These are phyloP conservation scores for Metschnikowia dekortorum DNA, from an alignment of 805 yeast species.

Conservation along the genomic window DNA sequence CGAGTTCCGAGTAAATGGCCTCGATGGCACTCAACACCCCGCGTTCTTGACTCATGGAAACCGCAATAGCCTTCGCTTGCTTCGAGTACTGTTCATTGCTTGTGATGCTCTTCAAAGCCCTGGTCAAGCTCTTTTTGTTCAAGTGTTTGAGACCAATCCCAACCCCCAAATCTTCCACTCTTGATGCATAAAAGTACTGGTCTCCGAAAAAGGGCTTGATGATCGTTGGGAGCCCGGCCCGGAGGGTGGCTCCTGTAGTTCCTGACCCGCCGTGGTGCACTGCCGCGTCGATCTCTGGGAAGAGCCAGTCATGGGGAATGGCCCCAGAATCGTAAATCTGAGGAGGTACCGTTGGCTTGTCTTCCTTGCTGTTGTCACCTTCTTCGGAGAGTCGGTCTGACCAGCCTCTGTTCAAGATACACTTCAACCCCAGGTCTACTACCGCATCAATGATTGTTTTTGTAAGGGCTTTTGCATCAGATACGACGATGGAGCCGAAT, in stretches of 20 bases:
- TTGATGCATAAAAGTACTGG: conserved; percentile 83
- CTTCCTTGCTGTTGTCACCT: conserved; percentile 11
- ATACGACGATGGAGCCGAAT: conserved; percentile 91
- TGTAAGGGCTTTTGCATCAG: conserved; percentile 75
- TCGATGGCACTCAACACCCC: conserved; percentile 79
- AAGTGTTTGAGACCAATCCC: conserved; percentile 71
- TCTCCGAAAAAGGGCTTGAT: conserved; percentile 96
- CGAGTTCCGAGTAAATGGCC: conserved; percentile 72
- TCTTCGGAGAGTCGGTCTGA: conserved; percentile 59
- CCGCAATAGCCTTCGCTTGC: conserved; percentile 62
- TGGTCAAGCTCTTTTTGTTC: conserved; percentile 56
- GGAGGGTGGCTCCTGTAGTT: conserved; percentile 86
- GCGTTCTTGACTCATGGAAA: conserved; percentile 61
- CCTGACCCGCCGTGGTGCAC: conserved; percentile 98
- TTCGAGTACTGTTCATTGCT: conserved; percentile 61
- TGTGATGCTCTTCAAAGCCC: conserved; percentile 67
- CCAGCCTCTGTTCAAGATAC: conserved; percentile 93
- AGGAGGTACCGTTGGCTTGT: conserved; percentile 52
- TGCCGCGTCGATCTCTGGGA: conserved; percentile 84
- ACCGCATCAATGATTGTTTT: conserved; percentile 77
- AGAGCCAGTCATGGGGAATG: conserved; percentile 92
- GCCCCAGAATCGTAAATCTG: conserved; percentile 67
- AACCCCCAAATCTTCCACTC: conserved; percentile 86
- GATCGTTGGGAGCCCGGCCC: conserved; percentile 84
- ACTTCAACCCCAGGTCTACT: conserved; percentile 71